phyloP scores from a whole-genome alignment of 768 basidiomycete species.

The Botryobasidium botryosum region DNA sequence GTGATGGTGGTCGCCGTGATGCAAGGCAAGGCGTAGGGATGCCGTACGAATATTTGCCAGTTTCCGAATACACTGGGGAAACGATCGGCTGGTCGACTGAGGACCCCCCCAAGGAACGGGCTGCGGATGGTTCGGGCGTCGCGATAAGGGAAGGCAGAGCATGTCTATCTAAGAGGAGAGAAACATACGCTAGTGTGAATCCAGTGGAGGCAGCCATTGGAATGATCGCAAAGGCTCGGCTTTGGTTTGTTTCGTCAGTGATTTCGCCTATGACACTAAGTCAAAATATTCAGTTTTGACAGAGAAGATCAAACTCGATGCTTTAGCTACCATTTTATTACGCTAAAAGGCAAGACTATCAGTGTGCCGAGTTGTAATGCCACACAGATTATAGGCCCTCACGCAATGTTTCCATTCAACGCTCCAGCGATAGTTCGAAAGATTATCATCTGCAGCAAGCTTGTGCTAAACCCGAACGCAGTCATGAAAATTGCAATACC shows the following conservation, averaged over 20 bases:
- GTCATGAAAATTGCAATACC: slow-evolving; percentile 17
- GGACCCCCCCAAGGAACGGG: slow-evolving; percentile 12
- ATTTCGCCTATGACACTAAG: slow-evolving; percentile 8
- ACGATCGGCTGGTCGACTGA: slow-evolving; percentile 6
- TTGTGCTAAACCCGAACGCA: slow-evolving; percentile 9
- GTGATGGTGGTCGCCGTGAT: slow-evolving; percentile 3
- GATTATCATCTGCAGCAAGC: slow-evolving; percentile 7
- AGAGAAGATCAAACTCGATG: not conserved
- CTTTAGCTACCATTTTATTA: slow-evolving; percentile 9
- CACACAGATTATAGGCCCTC: not conserved
- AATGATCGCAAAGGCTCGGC: slow-evolving; percentile 12
- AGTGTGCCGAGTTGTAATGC: not conserved
- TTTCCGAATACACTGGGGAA: slow-evolving; percentile 7
- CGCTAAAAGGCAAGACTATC: slow-evolving; percentile 3
- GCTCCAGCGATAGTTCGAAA: slow-evolving; percentile 9
- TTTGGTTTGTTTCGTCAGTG: slow-evolving; percentile 13
- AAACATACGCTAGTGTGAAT: slow-evolving; percentile 10
- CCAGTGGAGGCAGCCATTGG: slow-evolving; percentile 10
- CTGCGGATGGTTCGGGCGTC: too few relatives aligned
- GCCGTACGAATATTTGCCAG: not conserved
- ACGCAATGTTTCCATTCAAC: slow-evolving; percentile 11
- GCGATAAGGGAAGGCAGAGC: too few relatives aligned
- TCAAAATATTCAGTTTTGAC: not conserved
- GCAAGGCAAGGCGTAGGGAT: slow-evolving; percentile 11
- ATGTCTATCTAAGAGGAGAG: not conserved